Conservation (phyloP, 2,329 filamentous ascomycete species). For the Coleophoma cylindrospora region DNA sequence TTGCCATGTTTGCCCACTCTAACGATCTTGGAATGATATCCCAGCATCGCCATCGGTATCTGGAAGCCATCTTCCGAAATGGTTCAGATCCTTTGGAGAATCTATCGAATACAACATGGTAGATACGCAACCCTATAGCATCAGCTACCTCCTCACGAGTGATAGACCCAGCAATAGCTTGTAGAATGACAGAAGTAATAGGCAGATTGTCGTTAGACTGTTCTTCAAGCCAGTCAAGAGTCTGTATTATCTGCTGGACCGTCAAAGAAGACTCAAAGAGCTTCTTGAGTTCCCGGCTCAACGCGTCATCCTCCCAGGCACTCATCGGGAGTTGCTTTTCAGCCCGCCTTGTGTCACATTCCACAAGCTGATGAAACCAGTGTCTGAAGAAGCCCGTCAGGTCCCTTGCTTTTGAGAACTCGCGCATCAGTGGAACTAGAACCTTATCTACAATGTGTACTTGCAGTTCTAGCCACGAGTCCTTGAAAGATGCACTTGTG, state of each 20-base stretch:
- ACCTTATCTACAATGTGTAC: slow-evolving; percentile 27
- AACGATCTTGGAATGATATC: slow-evolving; percentile 19
- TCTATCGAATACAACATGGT: slow-evolving; percentile 24
- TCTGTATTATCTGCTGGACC: slow-evolving; percentile 28
- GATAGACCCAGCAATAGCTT: slow-evolving; percentile 32
- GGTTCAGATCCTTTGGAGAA: slow-evolving; percentile 4
- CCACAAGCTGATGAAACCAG: slow-evolving; percentile 28
- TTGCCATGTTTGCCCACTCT: slow-evolving; percentile 9
- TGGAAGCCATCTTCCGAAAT: slow-evolving; percentile 14
- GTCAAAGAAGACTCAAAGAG: slow-evolving; percentile 32
- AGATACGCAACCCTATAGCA: slow-evolving; percentile 25
- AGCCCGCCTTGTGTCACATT: slow-evolving; percentile 20
- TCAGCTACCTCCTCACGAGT: slow-evolving; percentile 27
- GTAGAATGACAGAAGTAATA: slow-evolving; percentile 29
- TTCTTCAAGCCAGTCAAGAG: slow-evolving; percentile 29
- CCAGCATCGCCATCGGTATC: slow-evolving; percentile 24
- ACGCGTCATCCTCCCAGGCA: slow-evolving; percentile 25
- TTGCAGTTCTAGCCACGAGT: slow-evolving; percentile 11
- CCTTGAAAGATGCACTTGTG: slow-evolving; percentile 16
- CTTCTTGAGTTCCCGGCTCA: slow-evolving; percentile 18
- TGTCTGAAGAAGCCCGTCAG: slow-evolving; percentile 32
- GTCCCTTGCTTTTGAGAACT: slow-evolving; percentile 34
- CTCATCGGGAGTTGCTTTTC: slow-evolving; percentile 3
- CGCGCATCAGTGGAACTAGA: slow-evolving; percentile 33
- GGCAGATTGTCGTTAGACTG: slow-evolving; percentile 15